These are phyloP conservation scores for Mycena crocata DNA, from an alignment of 768 basidiomycete genomes.

Conservation along the genomic window DNA sequence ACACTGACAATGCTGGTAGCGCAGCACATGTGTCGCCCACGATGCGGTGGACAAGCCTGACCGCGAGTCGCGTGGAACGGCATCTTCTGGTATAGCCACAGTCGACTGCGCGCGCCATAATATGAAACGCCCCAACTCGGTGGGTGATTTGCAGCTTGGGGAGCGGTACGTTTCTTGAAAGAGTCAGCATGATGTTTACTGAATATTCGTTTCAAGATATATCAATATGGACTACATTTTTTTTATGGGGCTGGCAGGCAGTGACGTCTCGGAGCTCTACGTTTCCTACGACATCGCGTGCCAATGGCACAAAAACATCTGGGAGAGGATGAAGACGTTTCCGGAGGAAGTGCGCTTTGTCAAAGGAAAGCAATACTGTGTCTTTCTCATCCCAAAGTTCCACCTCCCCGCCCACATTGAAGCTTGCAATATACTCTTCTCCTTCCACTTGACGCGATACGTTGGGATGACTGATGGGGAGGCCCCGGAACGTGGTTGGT, in stretches of 20 bases:
- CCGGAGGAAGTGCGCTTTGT: background rate
- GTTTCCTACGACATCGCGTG: constrained; percentile 45
- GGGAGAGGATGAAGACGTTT: constrained; percentile 13
- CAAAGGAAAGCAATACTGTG: background rate
- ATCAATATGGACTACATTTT: constrained; percentile 41
- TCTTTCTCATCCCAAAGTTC: constrained; percentile 42
- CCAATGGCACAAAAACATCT: constrained; percentile 33
- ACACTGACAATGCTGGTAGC: background rate
- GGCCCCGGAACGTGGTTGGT: constrained; percentile 45
- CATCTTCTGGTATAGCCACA: constrained; percentile 21
- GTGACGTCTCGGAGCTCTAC: constrained; percentile 5
- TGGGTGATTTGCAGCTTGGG: constrained; percentile 35
- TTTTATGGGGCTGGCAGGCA: constrained; percentile 30
- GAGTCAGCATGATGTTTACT: background rate
- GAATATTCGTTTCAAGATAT: constrained; percentile 15
- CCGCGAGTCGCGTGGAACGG: background rate
- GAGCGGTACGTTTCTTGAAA: constrained; percentile 28
- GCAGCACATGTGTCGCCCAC: constrained; percentile 27
- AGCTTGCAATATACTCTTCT: constrained; percentile 41
- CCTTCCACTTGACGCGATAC: constrained; percentile 39
- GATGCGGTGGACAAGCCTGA: too few species aligned
- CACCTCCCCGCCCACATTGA: constrained; percentile 44
- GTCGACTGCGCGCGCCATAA: constrained; percentile 17
- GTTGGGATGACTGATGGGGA: constrained; percentile 46
- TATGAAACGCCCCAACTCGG: constrained; percentile 24